Percentiles rank a stretch among this genome's conserved stretches.
Conservation (phyloP, 208 protist species). For the Trichomonas tenax region DNA sequence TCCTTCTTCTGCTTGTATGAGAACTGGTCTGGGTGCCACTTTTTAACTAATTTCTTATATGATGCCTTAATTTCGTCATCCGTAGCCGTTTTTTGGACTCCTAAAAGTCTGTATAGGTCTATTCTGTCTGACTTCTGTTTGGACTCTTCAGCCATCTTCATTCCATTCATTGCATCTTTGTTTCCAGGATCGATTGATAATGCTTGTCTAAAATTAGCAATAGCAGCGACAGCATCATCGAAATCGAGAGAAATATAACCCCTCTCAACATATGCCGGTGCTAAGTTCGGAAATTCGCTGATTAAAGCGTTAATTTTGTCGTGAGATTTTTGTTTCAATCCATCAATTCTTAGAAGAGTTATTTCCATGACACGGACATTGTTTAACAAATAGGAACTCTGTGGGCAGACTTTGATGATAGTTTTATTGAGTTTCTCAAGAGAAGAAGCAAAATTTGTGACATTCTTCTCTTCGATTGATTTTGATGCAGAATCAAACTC, state of each 20-base stretch:
- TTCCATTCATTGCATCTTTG: background rate
- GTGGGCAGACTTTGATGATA: background rate
- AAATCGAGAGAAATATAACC: background rate
- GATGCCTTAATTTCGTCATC: background rate
- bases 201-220: background rate
- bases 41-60: background rate
- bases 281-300: background rate
- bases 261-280: background rate
- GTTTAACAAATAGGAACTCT: background rate
- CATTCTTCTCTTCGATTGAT: background rate
- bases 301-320: background rate
- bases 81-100: background rate
- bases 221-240: background rate
- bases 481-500: background rate
- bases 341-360: background rate
- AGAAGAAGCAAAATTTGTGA: background rate
- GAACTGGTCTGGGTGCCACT: background rate
- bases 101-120: background rate
- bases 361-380: background rate
- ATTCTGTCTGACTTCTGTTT: background rate
- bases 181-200: background rate
- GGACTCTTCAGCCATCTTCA: background rate
- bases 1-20: background rate
- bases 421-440: background rate
- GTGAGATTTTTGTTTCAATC: background rate